phyloP scores from a whole-genome alignment of 495 filamentous ascomycete genomes.

The Aspergillus indologenus region DNA sequence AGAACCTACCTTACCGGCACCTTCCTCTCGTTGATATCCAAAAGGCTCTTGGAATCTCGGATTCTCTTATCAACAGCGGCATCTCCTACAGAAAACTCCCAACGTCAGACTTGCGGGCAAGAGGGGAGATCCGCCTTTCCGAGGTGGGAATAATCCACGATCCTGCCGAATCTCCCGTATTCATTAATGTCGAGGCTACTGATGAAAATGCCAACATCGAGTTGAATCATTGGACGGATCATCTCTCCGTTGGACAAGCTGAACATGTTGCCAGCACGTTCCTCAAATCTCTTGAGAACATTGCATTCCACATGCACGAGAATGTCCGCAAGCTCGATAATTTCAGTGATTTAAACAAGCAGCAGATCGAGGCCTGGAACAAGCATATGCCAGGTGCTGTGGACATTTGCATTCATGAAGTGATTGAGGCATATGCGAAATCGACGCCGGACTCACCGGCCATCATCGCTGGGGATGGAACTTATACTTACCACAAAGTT shows the following conservation, averaged over 20 bases:
- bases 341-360: conserved; percentile 36
- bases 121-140: conserved; percentile 34
- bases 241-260: conserved; percentile 47
- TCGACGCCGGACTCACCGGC: conserved; percentile 37
- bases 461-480: conserved; percentile 48
- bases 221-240: conserved; percentile 56
- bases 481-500: conserved; percentile 49
- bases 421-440: conserved; percentile 38
- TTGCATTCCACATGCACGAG: conserved; percentile 31
- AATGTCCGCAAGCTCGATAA: conserved; percentile 36
- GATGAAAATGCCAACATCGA: conserved; percentile 47
- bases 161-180: conserved; percentile 55
- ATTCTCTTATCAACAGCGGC: conserved; percentile 41
- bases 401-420: conserved; percentile 42
- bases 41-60: conserved; percentile 34
- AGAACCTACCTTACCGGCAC: conserved; percentile 45
- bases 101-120: conserved; percentile 16
- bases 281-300: conserved; percentile 41
- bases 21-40: conserved; percentile 54
- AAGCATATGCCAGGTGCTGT: conserved; percentile 31
- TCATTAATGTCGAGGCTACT: conserved; percentile 51
- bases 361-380: conserved; percentile 47
- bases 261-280: conserved; percentile 50
- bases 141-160: conserved; percentile 48
- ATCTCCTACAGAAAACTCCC: conserved; percentile 45